Base-by-base conservation (phyloP, 352 stramenopile genomes). In the Globisporangium okanoganense region DNA sequence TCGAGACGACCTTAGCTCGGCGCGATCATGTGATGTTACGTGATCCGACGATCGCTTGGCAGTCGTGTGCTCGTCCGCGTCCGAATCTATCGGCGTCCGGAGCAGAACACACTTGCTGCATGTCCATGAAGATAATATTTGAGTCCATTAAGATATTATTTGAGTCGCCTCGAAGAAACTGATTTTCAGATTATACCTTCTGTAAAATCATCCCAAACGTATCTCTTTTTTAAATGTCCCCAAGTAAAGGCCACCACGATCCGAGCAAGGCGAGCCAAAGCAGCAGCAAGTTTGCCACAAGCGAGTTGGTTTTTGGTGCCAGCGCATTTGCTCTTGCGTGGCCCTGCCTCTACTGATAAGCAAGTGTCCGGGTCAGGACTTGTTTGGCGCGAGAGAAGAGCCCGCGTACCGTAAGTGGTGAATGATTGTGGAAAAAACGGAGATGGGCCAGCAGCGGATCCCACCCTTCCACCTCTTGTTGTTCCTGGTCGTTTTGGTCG, bases 361-460 rank as follows among this genome's bases (percentile, higher is more conserved):
- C 29, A 33, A 33, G 6, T 33, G 29, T 33, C 29, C 29, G 29
- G n/a, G n/a, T n/a, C n/a, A n/a, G n/a, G n/a, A n/a, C n/a, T n/a
- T 43, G 14, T 5, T n/a, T 43, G 33, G 49, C 18, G 49, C 49
- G 49, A 55, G 43, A 49, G 20, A 49, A 24, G 20, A 49, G 43
- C 7, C 43, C 8, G 43, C 7, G 43, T 49, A 49, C 43, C 20
- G 43, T 49, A 49, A 40, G 18, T 54, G 48, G 49, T 41, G 49
- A 55, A 27, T 56, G 49, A 56, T 56, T 56, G 49, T 56, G 49
- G 33, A 6, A 25, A n/a, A n/a, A 25, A 41, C 5, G 49, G 29
- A 27, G 49, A 56, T 56, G 49, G 49, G n/a, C 49, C 3, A 1
- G 1, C 33, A 41, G 29, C 12, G 49, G 49, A 56, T 56, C 49